These are phyloP conservation scores for Lotus japonicus DNA, from an alignment of 306 rosid genomes.

Conservation along the genomic window DNA sequence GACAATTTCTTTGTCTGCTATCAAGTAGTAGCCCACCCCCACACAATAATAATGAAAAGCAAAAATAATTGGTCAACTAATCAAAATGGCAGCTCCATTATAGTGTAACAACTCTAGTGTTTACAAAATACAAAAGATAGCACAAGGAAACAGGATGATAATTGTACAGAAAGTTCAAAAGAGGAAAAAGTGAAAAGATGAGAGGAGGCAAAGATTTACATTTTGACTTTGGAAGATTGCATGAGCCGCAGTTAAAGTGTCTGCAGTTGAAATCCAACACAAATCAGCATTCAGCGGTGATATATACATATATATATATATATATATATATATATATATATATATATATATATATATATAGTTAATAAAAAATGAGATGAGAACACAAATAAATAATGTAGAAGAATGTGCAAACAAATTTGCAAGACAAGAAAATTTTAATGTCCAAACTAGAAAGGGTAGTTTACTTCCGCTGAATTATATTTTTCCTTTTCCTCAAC, in stretches of 20 bases:
- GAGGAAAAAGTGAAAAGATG: slow-evolving; percentile 2
- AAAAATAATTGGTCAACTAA: not conserved
- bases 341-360: not conserved
- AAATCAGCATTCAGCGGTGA: slow-evolving; percentile 14
- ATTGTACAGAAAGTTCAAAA: not conserved
- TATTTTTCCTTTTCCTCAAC: not conserved
- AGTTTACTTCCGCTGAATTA: slow-evolving; percentile 1
- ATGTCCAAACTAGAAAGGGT: slow-evolving; percentile 13
- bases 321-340: not conserved
- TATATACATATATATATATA: not conserved
- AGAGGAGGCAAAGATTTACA: slow-evolving; percentile 38
- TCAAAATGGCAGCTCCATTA: not conserved
- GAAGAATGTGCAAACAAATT: not conserved
- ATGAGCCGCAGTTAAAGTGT: slow-evolving; percentile 66
- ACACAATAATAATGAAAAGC: not conserved
- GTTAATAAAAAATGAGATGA: not conserved
- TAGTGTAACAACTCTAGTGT: not conserved
- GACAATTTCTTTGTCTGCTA: not conserved
- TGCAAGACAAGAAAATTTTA: not conserved
- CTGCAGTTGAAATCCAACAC: slow-evolving; percentile 52
- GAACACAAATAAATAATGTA: not conserved
- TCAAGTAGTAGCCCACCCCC: slow-evolving; percentile 1
- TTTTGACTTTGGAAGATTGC: slow-evolving; percentile 67
- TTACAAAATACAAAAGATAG: not conserved
- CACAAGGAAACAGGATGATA: not conserved